Evolutionary conservation across 176 grass and related monocot genomes (phyloP).

Genomic region (Oryza longistaminata): DNA sequence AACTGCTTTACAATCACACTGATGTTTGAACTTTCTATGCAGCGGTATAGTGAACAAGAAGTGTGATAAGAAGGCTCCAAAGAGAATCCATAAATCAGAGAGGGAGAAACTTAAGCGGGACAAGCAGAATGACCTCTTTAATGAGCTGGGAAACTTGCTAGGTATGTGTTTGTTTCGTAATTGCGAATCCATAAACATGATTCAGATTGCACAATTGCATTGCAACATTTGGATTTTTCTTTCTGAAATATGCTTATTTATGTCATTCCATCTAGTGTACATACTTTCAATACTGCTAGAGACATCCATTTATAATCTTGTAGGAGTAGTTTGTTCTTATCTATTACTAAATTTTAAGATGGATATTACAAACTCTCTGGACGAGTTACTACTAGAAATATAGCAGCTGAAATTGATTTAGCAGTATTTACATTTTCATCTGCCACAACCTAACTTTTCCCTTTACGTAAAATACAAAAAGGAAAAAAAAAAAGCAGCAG

Average conservation of each 20-base stretch:
- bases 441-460: not conserved
- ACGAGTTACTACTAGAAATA: not conserved
- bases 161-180: constrained; percentile 43
- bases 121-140: constrained; percentile 77
- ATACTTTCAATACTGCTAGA: not conserved
- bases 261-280: not conserved
- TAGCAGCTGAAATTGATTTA: not conserved
- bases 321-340: not conserved
- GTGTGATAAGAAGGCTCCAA: constrained; percentile 62
- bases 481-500: not conserved
- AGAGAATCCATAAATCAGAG: constrained; percentile 89
- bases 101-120: constrained; percentile 83
- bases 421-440: not conserved
- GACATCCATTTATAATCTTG: not conserved
- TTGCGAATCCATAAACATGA: not conserved
- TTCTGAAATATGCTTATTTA: not conserved
- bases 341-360: not conserved
- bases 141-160: constrained; percentile 60
- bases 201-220: not conserved
- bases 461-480: not conserved
- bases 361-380: not conserved
- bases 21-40: constrained; percentile 5
- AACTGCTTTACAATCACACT: not conserved
- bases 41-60: constrained; percentile 51
- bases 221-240: not conserved